Evolutionary conservation across 2,329 filamentous ascomycete genomes (phyloP).

Genomic region (Botrytis byssoidea): DNA sequence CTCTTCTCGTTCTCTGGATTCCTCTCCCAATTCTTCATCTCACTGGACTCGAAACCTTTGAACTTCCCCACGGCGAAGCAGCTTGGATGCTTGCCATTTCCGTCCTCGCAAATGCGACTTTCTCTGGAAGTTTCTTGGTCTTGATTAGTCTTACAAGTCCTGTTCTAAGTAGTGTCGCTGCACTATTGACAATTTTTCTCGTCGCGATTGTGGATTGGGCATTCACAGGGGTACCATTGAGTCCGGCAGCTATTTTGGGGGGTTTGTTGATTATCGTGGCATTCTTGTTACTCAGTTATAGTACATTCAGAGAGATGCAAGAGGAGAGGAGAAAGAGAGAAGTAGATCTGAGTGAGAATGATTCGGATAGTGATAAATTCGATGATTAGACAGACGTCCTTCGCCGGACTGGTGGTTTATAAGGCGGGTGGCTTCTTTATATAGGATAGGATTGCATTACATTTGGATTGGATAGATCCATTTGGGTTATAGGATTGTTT

Average conservation of each 20-base stretch:
- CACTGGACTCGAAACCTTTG: slow-evolving; percentile 77
- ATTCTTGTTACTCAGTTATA: slow-evolving; percentile 84
- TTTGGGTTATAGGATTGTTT: background rate
- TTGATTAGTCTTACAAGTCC: slow-evolving; percentile 91
- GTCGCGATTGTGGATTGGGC: slow-evolving; percentile 91
- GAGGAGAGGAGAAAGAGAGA: slow-evolving; percentile 69
- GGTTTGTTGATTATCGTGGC: slow-evolving; percentile 84
- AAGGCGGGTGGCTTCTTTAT: background rate
- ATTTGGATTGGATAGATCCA: background rate
- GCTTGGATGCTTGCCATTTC: slow-evolving; percentile 78
- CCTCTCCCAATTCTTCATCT: slow-evolving; percentile 82
- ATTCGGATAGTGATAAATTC: slow-evolving; percentile 48
- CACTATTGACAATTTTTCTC: slow-evolving; percentile 93
- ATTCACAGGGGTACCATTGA: slow-evolving; percentile 74
- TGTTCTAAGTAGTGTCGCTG: slow-evolving; percentile 87
- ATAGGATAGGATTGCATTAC: background rate
- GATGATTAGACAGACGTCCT: slow-evolving; percentile 31
- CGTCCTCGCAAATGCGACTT: slow-evolving; percentile 83
- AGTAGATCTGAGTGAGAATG: slow-evolving; percentile 40
- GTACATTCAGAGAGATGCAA: slow-evolving; percentile 89
- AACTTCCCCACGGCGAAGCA: slow-evolving; percentile 73
- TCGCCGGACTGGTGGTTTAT: background rate
- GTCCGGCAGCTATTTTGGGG: slow-evolving; percentile 73
- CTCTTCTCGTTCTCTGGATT: slow-evolving; percentile 84
- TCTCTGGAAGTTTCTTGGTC: slow-evolving; percentile 89